Conservation (phyloP, 345 rosid species). For the Aquilaria sinensis region DNA sequence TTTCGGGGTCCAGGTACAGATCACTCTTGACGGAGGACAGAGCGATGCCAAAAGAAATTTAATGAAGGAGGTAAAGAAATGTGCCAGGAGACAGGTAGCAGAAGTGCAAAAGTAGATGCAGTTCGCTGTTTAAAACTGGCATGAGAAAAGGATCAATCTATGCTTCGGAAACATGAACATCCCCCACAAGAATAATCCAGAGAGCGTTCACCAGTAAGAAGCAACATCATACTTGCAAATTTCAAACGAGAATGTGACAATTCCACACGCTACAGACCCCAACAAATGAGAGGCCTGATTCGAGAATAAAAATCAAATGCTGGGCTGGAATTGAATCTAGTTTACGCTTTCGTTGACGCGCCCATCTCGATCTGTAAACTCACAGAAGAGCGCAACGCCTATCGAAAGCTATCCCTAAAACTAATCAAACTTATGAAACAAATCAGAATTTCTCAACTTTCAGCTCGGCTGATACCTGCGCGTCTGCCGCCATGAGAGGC, state of each 20-base stretch:
- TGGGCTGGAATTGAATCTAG: slow-evolving; percentile 9
- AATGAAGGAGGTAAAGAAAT: not conserved
- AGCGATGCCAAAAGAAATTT: too few relatives aligned
- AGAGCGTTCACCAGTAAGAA: slow-evolving; percentile 40
- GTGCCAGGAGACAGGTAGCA: slow-evolving; percentile 50
- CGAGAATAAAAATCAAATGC: too few relatives aligned
- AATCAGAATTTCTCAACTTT: not conserved
- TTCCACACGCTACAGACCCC: slow-evolving; percentile 13
- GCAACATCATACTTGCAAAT: slow-evolving; percentile 11
- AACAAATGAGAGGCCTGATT: slow-evolving; percentile 1
- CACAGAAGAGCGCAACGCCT: slow-evolving; percentile 47
- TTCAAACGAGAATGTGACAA: slow-evolving; percentile 11
- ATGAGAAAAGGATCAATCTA: slow-evolving; percentile 6
- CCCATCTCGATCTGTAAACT: slow-evolving; percentile 20
- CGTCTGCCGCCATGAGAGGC: not conserved
- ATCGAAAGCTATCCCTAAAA: slow-evolving; percentile 27
- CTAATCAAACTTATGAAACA: too few relatives aligned
- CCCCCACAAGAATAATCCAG: slow-evolving; percentile 6
- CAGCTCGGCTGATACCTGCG: not conserved
- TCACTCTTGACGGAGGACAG: too few relatives aligned
- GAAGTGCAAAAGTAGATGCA: slow-evolving; percentile 14
- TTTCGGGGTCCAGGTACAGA: too few relatives aligned
- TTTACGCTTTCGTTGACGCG: slow-evolving; percentile 55
- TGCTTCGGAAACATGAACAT: slow-evolving; percentile 48
- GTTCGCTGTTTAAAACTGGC: slow-evolving; percentile 36